Evolutionary conservation across 2,329 filamentous ascomycete genomes (phyloP).

Genomic region (Penicillium sp.): DNA sequence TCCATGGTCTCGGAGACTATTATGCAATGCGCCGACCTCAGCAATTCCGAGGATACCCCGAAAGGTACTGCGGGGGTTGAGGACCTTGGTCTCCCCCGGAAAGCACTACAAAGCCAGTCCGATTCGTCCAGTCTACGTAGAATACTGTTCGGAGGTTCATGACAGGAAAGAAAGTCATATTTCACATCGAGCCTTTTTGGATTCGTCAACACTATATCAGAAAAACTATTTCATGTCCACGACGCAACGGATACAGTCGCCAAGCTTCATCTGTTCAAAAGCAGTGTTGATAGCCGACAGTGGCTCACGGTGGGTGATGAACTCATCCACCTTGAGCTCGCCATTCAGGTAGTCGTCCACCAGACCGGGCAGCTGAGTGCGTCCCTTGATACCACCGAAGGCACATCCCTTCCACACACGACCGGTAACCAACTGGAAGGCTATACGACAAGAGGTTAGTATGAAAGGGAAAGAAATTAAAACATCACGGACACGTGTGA

Average conservation of each 20-base stretch:
- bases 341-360: constrained; percentile 87
- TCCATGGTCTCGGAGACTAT: not conserved
- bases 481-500: not conserved
- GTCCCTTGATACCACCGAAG: constrained; percentile 97
- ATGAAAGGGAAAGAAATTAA: not conserved
- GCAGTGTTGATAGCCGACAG: constrained; percentile 82
- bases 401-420: constrained; percentile 98
- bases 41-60: not conserved
- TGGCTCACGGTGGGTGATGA: constrained; percentile 92
- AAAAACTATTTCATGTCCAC: constrained; percentile 58
- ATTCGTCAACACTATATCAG: constrained; percentile 8
- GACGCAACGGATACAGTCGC: constrained; percentile 95
- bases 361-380: constrained; percentile 81
- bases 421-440: constrained; percentile 97
- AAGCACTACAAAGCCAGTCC: constrained; percentile 10
- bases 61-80: constrained; percentile 18
- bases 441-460: constrained; percentile 46
- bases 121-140: not conserved
- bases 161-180: constrained; percentile 21
- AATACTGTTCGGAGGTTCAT: not conserved
- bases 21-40: not conserved
- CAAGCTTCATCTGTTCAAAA: constrained; percentile 91
- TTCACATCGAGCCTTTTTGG: constrained; percentile 22
- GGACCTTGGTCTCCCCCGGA: constrained; percentile 19
- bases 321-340: constrained; percentile 95